Evolutionary conservation across 805 yeast genomes (phyloP).

Genomic region (Nakazawaea populi): DNA sequence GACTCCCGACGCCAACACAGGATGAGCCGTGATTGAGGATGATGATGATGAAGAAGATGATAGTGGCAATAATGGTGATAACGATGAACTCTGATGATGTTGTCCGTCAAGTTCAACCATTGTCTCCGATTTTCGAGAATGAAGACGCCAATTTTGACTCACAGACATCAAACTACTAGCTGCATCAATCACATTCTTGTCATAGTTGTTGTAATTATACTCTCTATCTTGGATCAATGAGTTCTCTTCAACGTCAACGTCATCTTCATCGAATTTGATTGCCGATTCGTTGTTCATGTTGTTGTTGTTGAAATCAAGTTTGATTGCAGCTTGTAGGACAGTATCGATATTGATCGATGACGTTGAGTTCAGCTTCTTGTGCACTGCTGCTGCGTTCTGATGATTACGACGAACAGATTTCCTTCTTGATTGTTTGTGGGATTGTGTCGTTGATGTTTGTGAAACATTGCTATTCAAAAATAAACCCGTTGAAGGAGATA

Average conservation of each 20-base stretch:
- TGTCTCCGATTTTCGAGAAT: no score
- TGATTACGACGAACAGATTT: not conserved
- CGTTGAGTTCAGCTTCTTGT: conserved; percentile 8
- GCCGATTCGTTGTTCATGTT: not conserved
- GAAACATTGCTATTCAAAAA: no score
- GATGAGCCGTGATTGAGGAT: no score
- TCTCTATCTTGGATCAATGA: not conserved
- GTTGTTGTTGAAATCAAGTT: not conserved
- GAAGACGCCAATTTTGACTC: conserved; percentile 3
- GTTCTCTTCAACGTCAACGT: not conserved
- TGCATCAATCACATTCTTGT: conserved; percentile 5
- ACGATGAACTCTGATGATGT: no score
- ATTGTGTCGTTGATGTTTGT: no score
- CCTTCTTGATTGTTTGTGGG: no score
- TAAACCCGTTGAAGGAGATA: no score
- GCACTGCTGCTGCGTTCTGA: not conserved
- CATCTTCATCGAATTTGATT: not conserved
- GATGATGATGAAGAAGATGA: no score
- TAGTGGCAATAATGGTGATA: no score
- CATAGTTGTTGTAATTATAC: not conserved
- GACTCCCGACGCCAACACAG: no score
- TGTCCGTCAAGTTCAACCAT: no score
- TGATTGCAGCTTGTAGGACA: conserved; percentile 2
- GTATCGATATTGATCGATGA: conserved; percentile 5
- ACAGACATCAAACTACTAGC: conserved; percentile 7